Evolutionary conservation across 176 grass and related monocot genomes (phyloP).

Genomic region (Otatea glauca): DNA sequence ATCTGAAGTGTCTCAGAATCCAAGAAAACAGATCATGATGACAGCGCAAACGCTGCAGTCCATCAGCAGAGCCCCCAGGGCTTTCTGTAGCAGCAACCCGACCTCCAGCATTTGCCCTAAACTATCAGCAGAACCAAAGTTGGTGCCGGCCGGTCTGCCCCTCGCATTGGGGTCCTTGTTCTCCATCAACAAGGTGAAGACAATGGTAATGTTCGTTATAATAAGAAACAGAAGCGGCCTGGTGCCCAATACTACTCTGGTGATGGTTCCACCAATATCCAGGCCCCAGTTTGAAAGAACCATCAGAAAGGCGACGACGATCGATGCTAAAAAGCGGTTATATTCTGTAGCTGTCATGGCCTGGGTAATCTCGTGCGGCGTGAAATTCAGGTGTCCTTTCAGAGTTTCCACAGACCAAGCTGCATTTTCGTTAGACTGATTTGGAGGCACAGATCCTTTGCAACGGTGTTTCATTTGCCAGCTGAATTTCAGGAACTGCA

Average conservation of each 20-base stretch:
- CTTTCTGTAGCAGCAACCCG: constrained; percentile 62
- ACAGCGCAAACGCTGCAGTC: constrained; percentile 78
- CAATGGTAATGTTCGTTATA: constrained; percentile 62
- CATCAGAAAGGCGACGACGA: constrained; percentile 61
- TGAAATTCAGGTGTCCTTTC: constrained; percentile 53
- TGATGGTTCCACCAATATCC: constrained; percentile 48
- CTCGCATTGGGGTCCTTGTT: constrained; percentile 44
- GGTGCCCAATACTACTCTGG: constrained; percentile 52
- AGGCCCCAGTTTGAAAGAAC: constrained; percentile 59
- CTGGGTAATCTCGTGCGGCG: constrained; percentile 55
- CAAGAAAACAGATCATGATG: constrained; percentile 75
- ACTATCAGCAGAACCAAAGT: constrained; percentile 52
- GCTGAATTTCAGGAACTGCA: constrained; percentile 48
- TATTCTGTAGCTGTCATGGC: constrained; percentile 68
- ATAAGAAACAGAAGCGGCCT: constrained; percentile 74
- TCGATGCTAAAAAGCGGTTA: constrained; percentile 61
- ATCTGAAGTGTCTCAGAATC: constrained; percentile 46
- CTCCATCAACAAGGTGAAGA: constrained; percentile 57
- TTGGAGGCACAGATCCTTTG: constrained; percentile 22
- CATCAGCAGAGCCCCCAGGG: constrained; percentile 57
- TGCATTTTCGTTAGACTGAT: constrained; percentile 23
- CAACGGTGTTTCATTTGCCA: constrained; percentile 18
- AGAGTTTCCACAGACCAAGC: constrained; percentile 43
- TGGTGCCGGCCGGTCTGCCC: constrained; percentile 30
- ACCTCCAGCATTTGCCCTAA: constrained; percentile 62